Base-by-base conservation (phyloP, 2,329 filamentous ascomycete species). In the Pseudogymnoascus sp. region DNA sequence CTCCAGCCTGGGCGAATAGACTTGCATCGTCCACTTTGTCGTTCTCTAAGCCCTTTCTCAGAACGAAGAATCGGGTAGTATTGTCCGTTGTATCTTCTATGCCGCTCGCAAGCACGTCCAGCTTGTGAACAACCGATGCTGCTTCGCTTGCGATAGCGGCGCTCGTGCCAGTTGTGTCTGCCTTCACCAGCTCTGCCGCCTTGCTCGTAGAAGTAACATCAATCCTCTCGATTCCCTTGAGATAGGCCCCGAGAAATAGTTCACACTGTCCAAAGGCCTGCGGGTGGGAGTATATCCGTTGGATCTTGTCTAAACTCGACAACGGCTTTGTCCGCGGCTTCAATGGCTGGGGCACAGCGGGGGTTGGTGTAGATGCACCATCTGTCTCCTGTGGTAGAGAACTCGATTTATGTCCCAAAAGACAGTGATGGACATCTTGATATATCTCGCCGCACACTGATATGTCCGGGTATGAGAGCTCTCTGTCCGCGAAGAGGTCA, bases 191-290 rank as follows among this genome's bases (percentile, higher is more conserved):
- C 75, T 93, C 86, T 0, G 93, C 93, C 0, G 91, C 95, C 67
- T 86, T 87, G 69, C 89, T 93, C 5, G 95, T 99, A 28, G 89
- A 95, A 65, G 87, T 89, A 46, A 91, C 88, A 72, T 98, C 93
- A 65, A 93, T 84, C 61, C 87, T 83, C 77, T 96, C 91, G n/a
- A 88, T 81, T 50, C 84, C 84, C 68, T 86, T 87, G 66, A 96
- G 83, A 70, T 90, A 80, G 28, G 81, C 78, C 7, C 82, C 79
- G 26, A 97, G 82, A 75, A 96, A 96, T 7, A 73, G 75, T 50
- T 87, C 86, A 76, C 93, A 97, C 77, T 99, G 95, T 26, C 92
- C 92, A 81, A 95, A 96, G 28, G 92, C 95, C 76, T 99, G 95
- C 8, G 93, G 93, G 76, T 99, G 95, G 24, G 91, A 95, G 78